Evolutionary conservation across 164 flowering plant species (phyloP).

Genomic region (Platanus orientalis): DNA sequence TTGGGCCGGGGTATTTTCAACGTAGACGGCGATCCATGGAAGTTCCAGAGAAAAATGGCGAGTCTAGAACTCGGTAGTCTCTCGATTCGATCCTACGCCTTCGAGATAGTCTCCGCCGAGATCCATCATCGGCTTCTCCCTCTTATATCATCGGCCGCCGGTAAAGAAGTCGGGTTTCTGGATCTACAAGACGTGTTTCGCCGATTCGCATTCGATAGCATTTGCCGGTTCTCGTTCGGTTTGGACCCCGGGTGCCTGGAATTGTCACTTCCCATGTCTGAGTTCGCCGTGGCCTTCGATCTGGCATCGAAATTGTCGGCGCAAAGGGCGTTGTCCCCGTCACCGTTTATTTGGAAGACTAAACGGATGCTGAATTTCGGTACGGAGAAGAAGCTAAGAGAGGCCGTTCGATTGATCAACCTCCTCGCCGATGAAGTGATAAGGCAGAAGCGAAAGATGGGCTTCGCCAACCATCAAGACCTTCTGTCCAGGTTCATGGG

Average conservation of each 20-base stretch:
- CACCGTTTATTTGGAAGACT: slow-evolving; percentile 46
- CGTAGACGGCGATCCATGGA: slow-evolving; percentile 72
- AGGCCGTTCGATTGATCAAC: slow-evolving; percentile 37
- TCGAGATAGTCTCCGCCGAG: slow-evolving; percentile 31
- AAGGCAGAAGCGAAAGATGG: slow-evolving; percentile 24
- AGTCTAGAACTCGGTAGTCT: slow-evolving; percentile 52
- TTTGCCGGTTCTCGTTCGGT: slow-evolving; percentile 52
- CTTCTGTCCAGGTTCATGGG: slow-evolving; percentile 65
- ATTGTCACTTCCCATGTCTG: slow-evolving; percentile 26
- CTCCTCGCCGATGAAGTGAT: slow-evolving; percentile 43
- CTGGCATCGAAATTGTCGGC: slow-evolving; percentile 47
- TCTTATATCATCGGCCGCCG: slow-evolving; percentile 14
- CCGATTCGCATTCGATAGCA: slow-evolving; percentile 47
- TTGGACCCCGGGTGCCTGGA: slow-evolving; percentile 45
- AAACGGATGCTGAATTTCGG: slow-evolving; percentile 45
- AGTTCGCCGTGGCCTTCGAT: slow-evolving; percentile 53
- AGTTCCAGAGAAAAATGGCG: slow-evolving; percentile 62
- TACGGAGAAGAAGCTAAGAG: slow-evolving; percentile 33
- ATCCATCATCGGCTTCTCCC: slow-evolving; percentile 31
- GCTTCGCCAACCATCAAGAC: slow-evolving; percentile 28
- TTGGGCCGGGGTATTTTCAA: slow-evolving; percentile 81
- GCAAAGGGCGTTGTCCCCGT: slow-evolving; percentile 33
- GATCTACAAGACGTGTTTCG: slow-evolving; percentile 63
- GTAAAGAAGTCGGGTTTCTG: background rate
- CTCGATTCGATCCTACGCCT: slow-evolving; percentile 40